phyloP scores from a whole-genome alignment of 2,329 filamentous ascomycete genomes.

The Fusarium sp. region DNA sequence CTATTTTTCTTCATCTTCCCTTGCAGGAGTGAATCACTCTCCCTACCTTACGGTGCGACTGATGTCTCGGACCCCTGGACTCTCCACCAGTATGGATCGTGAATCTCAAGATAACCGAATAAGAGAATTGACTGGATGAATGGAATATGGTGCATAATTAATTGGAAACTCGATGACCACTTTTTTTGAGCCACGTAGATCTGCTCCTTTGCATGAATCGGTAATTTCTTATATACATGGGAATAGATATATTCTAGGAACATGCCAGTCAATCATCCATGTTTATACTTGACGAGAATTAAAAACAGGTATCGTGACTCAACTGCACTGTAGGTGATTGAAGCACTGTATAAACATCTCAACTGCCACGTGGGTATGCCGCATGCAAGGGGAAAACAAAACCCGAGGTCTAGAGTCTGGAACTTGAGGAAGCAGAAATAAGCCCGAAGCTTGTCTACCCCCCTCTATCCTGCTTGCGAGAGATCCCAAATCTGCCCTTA shows the following conservation, averaged over 20 bases:
- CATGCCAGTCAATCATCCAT: conserved; percentile 6
- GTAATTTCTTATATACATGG: neutral
- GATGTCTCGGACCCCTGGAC: conserved; percentile 28
- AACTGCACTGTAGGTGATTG: neutral
- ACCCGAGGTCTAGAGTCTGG: conserved; percentile 16
- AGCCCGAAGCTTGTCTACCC: conserved; percentile 3
- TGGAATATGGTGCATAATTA: neutral
- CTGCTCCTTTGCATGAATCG: neutral
- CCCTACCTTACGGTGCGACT: conserved; percentile 27
- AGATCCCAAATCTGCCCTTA: neutral
- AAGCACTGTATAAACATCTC: conserved; percentile 5
- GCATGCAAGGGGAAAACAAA: conserved; percentile 27
- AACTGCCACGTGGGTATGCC: conserved; percentile 38
- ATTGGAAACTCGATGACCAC: neutral
- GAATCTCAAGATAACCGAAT: neutral
- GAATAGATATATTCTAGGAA: neutral
- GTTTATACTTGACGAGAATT: too few relatives aligned
- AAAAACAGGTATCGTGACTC: too few relatives aligned
- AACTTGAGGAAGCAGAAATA: neutral
- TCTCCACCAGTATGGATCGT: neutral
- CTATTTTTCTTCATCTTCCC: neutral
- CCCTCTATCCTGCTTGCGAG: neutral
- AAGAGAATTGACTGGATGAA: neutral
- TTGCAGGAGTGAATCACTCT: neutral
- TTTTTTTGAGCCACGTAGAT: neutral